Conservation (phyloP, 805 yeast genomes). For the Wickerhamiella sorbophila region DNA sequence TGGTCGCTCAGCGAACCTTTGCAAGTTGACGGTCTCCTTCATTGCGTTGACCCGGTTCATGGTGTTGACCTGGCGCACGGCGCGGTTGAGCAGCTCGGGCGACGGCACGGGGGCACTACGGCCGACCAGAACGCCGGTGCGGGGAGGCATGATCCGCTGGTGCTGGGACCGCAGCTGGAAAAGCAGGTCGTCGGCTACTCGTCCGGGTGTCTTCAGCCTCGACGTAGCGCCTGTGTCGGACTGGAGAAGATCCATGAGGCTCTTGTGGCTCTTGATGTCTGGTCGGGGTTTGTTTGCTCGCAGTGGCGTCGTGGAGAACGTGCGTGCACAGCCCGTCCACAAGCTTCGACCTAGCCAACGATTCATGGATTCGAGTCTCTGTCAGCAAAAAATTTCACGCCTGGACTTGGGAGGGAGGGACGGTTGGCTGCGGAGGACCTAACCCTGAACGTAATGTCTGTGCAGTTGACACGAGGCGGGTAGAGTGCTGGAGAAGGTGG, state of each 20-base stretch:
- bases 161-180: not conserved
- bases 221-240: not conserved
- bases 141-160: constrained; percentile 14
- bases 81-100: constrained; percentile 15
- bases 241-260: not conserved
- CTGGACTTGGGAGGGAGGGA: too few relatives aligned
- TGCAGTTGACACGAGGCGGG: too few relatives aligned
- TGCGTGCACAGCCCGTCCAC: not conserved
- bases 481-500: too few relatives aligned
- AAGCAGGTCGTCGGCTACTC: not conserved
- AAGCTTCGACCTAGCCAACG: not conserved
- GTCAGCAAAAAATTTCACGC: not conserved
- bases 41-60: constrained; percentile 21
- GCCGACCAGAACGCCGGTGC: constrained; percentile 25
- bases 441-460: too few relatives aligned
- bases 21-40: constrained; percentile 18
- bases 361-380: not conserved
- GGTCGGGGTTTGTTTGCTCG: not conserved
- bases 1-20: constrained; percentile 24
- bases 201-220: not conserved
- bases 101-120: constrained; percentile 20
- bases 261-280: not conserved
- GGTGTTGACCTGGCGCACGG: constrained; percentile 18
- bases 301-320: not conserved
- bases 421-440: too few relatives aligned